Base-by-base conservation (phyloP, 2,329 filamentous ascomycete species). In the Zymoseptoria pseudotritici region DNA sequence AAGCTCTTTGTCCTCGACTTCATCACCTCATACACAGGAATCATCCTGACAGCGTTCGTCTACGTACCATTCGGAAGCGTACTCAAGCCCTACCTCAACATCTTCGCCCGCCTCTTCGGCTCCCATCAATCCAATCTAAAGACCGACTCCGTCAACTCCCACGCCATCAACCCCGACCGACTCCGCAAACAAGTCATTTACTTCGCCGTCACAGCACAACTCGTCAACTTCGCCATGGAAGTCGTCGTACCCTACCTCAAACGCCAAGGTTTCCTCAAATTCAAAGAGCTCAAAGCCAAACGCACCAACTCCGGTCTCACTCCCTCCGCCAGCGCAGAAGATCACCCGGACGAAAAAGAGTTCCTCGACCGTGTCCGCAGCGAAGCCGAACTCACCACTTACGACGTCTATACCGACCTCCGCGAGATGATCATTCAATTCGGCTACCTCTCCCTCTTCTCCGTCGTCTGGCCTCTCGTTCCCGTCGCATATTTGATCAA, bases 1-100 rank as follows among this genome's bases (percentile, higher is more conserved):
- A 99, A 99, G 79, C 88, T 96, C 36, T 97, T 99, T 70, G 86
- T 97, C 13, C 84, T 97, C 70, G 96, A 97, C 78, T 96, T 97
- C 76, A 93, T 97, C 75, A 96, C 91, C 5, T 96, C 92, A 0
- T 97, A 97, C 73, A 85, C 96, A 56, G 89, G 91, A 0, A 87
- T 95, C n/a, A 87, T 96, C 71, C 82, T 97, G 19, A 97, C 92
- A 0, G 90, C 92, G 0, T 97, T 97, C 67, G 86, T 97, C 63
- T 97, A 97, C 69, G 90, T 96, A 20, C 93, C 93, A 0, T 97
- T 97, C 68, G 93, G 90, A 13, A 85, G 86, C 61, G 75, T 91
- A 53, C 84, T 99, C 10, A 85, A 94, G 0, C 93, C 94, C 0
- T 89, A 95, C 71, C 84, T 99, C 4, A 86, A 96, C 67, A 78